Evolutionary conservation across 306 rosid genomes (phyloP).

Genomic region (Medicago ruthenica): DNA sequence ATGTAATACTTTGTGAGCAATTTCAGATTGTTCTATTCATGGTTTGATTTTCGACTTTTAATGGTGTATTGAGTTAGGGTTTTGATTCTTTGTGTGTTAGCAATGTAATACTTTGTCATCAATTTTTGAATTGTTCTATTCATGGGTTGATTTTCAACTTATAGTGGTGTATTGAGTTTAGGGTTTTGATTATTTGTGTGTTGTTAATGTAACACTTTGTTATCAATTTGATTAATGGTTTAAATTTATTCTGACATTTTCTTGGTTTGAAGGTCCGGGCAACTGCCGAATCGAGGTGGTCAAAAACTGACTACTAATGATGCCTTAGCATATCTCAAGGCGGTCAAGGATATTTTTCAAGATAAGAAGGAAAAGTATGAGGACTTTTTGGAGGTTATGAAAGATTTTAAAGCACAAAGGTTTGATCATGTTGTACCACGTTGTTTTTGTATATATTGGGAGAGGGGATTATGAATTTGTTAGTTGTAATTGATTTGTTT

Average conservation of each 20-base stretch:
- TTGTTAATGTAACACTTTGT: constrained; percentile 45
- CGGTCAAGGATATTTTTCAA: constrained; percentile 96
- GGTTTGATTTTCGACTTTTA: too few species aligned
- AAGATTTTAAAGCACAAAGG: constrained; percentile 98
- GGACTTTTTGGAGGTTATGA: constrained; percentile 97
- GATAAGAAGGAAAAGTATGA: constrained; percentile 92
- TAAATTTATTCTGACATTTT: constrained; percentile 29
- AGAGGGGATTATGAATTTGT: constrained; percentile 22
- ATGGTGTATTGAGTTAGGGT: too few species aligned
- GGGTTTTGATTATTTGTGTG: constrained; percentile 36
- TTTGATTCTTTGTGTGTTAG: too few species aligned
- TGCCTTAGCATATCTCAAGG: constrained; percentile 90
- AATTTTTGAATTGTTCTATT: constrained; percentile 3
- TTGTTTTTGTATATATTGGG: constrained; percentile 2
- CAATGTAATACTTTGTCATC: too few species aligned
- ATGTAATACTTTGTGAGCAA: too few species aligned
- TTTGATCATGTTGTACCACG: constrained; percentile 43
- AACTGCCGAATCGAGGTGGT: constrained; percentile 72
- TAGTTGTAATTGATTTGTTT: constrained; percentile 46
- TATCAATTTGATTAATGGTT: constrained; percentile 28
- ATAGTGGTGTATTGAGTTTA: constrained; percentile 12
- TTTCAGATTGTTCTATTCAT: too few species aligned
- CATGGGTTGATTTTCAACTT: constrained; percentile 1
- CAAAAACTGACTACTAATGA: constrained; percentile 94
- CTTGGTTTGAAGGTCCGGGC: constrained; percentile 76